A percentile compares a stretch with the other conserved stretches of the same genome.
Conservation (phyloP, 2,329 filamentous ascomycete species). For the Colletotrichum incanum region DNA sequence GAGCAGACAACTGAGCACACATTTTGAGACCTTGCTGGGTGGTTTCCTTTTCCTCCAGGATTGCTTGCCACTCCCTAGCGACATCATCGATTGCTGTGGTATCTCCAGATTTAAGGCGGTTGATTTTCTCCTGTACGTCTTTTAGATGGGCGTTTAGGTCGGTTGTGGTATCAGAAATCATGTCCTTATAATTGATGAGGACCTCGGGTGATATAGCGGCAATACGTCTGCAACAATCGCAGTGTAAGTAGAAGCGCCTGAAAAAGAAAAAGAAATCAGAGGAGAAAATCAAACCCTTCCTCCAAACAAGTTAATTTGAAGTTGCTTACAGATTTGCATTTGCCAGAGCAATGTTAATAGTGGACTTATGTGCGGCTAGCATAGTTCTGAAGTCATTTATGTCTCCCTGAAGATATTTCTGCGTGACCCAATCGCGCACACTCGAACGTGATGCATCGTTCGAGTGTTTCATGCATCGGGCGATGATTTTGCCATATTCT, state of each 20-base stretch:
- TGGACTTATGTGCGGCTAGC: constrained; percentile 47
- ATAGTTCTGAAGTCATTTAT: constrained; percentile 46
- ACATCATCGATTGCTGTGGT: constrained; percentile 34
- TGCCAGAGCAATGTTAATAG: constrained; percentile 49
- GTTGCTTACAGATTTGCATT: constrained; percentile 47
- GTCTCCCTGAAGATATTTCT: constrained; percentile 34
- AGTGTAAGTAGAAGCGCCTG: not conserved
- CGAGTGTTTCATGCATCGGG: constrained; percentile 15
- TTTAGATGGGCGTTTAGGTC: constrained; percentile 37
- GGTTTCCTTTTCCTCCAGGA: constrained; percentile 45
- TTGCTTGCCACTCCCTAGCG: constrained; percentile 12
- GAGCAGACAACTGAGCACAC: constrained; percentile 46
- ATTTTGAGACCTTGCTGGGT: constrained; percentile 46
- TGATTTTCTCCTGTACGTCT: constrained; percentile 32
- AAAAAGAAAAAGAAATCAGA: not conserved
- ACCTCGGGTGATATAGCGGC: constrained; percentile 37
- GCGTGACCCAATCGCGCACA: constrained; percentile 17
- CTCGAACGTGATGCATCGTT: constrained; percentile 14
- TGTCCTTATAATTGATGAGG: constrained; percentile 45
- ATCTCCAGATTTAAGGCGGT: constrained; percentile 8
- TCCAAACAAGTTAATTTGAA: no score
- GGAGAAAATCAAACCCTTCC: no score
- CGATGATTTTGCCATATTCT: constrained; percentile 38
- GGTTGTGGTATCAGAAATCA: constrained; percentile 38
- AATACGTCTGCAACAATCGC: not conserved